Evolutionary conservation across 1,139 yeast species (phyloP), one percentile per base, ranked within the genome.

Genomic region (Scheffersomyces cryptocercus): DNA sequence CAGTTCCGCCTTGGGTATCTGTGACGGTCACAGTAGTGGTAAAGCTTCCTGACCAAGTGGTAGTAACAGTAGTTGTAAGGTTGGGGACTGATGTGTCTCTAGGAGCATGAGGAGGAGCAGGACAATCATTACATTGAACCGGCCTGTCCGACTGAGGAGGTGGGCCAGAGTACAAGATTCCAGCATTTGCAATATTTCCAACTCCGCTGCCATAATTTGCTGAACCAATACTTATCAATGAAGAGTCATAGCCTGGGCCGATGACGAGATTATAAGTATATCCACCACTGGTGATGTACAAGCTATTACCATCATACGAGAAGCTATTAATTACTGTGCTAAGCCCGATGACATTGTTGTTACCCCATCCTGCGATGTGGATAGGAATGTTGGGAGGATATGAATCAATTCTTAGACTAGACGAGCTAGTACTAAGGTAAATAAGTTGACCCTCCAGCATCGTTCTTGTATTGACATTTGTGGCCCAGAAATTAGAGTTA

Each of bases 341-440:
- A 29, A 49, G 39, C 26, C 55, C 56, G 37, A 55, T 50, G n/a
- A 40, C 39, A 41, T 55, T 55, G 13, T 51, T 50, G 36, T 45
- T 42, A 31, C 59, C 59, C 40, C 49, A 54, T 29, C 59, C 59
- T 29, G 51, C 53, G 28, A 54, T 52, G 8, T 37, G 43, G 39
- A 50, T 45, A 12, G 47, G 41, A 36, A 42, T 43, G 28, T 33
- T 39, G 6, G 36, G 24, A 24, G 42, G 45, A 33, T 46, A 42
- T 35, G 48, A 44, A 37, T 49, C 54, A 26, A 49, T 45, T 42
- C 42, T 45, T 15, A 53, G 15, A 12, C 36, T 26, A 12, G 50
- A 47, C 14, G 47, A 14, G 3, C 43, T 10, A 10, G 47, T 20
- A 13, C 40, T 36, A 15, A 53, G 50, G 29, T 42, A 35, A 39